Evolutionary conservation across 73 alveolate genomes (phyloP).

Genomic region (Paramecium biaurelia): DNA sequence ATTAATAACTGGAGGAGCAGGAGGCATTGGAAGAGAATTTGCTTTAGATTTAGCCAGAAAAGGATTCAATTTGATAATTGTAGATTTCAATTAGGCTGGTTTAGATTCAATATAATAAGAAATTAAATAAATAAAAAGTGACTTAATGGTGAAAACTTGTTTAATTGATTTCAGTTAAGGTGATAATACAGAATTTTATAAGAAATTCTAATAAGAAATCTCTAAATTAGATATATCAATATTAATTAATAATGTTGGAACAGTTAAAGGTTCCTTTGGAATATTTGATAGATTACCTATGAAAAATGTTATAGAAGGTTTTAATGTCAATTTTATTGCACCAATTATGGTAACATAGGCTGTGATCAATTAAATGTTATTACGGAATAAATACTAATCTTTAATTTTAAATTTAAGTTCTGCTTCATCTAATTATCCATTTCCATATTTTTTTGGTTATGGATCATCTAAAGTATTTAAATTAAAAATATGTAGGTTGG

Average conservation of each 20-base stretch:
- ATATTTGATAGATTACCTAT: background rate
- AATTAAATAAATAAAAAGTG: background rate
- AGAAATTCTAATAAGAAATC: slow-evolving; percentile 43
- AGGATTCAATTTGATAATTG: slow-evolving; percentile 72
- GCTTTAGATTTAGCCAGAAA: slow-evolving; percentile 73
- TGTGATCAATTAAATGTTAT: background rate
- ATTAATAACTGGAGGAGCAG: slow-evolving; percentile 80
- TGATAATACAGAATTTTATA: background rate
- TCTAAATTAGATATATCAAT: slow-evolving; percentile 73
- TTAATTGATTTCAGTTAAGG: slow-evolving; percentile 45
- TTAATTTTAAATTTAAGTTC: background rate
- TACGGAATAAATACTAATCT: background rate
- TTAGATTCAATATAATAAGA: background rate
- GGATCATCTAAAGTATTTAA: background rate
- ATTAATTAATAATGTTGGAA: slow-evolving; percentile 82
- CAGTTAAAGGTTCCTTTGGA: background rate
- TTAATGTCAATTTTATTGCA: background rate
- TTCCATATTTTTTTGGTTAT: background rate
- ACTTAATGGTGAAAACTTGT: background rate
- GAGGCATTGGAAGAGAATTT: slow-evolving; percentile 84
- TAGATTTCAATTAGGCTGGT: slow-evolving; percentile 56
- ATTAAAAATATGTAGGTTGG: background rate
- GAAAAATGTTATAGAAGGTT: background rate
- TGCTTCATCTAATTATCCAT: background rate
- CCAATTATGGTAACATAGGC: background rate